Conservation (phyloP, 305 asterid species). For the Caryopteris hybrid region DNA sequence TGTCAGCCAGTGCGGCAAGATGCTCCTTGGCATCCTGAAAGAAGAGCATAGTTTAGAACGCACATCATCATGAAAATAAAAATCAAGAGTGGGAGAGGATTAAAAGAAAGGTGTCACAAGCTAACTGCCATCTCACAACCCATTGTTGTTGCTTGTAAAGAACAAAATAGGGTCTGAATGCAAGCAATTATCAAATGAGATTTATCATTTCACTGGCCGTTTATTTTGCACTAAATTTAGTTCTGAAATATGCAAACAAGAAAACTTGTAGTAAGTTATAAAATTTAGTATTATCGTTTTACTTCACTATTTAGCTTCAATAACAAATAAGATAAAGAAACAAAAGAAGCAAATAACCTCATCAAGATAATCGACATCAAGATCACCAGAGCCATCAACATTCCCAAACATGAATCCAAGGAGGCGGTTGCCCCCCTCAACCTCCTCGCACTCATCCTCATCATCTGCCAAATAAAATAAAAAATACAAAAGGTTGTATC, state of each 20-base stretch:
- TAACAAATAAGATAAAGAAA: neutral
- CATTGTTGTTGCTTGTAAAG: neutral
- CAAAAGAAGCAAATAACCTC: conserved; percentile 50
- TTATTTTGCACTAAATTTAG: too few relatives aligned
- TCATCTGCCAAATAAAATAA: conserved; percentile 56
- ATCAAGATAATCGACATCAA: conserved; percentile 97
- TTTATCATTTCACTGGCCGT: too few relatives aligned
- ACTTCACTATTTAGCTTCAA: conserved; percentile 2
- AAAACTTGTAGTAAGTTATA: neutral
- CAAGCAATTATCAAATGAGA: too few relatives aligned
- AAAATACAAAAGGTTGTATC: conserved; percentile 5
- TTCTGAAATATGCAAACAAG: conserved; percentile 1
- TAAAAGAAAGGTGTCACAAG: conserved; percentile 4
- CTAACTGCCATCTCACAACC: neutral
- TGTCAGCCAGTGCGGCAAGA: conserved; percentile 94
- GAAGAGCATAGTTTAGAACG: conserved; percentile 17
- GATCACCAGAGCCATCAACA: conserved; percentile 95
- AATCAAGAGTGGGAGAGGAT: conserved; percentile 1
- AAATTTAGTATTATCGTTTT: too few relatives aligned
- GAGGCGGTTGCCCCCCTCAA: conserved; percentile 75
- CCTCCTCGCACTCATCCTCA: conserved; percentile 90
- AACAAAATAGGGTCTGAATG: neutral
- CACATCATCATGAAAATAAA: neutral
- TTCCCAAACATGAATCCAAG: conserved; percentile 98
- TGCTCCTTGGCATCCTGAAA: conserved; percentile 99